Conservation (phyloP, 345 rosid genomes). For the Punica granatum region DNA sequence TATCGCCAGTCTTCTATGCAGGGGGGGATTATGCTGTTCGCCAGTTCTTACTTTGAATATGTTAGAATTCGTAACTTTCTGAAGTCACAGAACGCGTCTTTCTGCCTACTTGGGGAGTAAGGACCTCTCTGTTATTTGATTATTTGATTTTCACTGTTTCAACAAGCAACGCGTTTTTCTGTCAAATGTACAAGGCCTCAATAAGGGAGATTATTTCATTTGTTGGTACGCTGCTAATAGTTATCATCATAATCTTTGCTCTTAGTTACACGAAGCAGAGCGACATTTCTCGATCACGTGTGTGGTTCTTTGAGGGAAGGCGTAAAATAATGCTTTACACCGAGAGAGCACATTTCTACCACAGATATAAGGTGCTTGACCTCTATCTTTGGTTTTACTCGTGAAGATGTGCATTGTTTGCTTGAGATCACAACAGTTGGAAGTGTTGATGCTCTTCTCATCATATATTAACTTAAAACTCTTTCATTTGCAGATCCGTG, state of each 20-base stretch:
- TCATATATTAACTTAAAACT: background rate
- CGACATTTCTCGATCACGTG: constrained; percentile 77
- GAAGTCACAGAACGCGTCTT: constrained; percentile 82
- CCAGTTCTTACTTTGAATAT: constrained; percentile 79
- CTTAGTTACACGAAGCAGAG: constrained; percentile 58
- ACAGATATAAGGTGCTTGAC: constrained; percentile 66
- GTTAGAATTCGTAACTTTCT: constrained; percentile 76
- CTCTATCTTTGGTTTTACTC: background rate
- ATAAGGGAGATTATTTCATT: background rate
- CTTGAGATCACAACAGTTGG: background rate
- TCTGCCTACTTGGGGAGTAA: constrained; percentile 88
- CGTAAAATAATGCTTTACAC: constrained; percentile 84
- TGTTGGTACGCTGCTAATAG: background rate
- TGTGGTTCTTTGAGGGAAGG: constrained; percentile 61
- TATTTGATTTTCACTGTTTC: background rate
- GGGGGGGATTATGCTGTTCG: constrained; percentile 88
- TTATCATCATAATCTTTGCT: background rate
- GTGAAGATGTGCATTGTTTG: background rate
- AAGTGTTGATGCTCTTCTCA: constrained; percentile 1
- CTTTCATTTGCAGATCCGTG: constrained; percentile 62
- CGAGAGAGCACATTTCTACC: constrained; percentile 78
- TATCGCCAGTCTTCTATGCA: constrained; percentile 15
- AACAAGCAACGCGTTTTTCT: constrained; percentile 3
- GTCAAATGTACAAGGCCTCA: background rate
- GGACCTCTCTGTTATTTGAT: constrained; percentile 19